A percentile compares a stretch with the other conserved stretches of the same genome.
Evolutionary conservation across 192 early-diverging fungal species (phyloP).

Genomic region (Linderina pennispora): DNA sequence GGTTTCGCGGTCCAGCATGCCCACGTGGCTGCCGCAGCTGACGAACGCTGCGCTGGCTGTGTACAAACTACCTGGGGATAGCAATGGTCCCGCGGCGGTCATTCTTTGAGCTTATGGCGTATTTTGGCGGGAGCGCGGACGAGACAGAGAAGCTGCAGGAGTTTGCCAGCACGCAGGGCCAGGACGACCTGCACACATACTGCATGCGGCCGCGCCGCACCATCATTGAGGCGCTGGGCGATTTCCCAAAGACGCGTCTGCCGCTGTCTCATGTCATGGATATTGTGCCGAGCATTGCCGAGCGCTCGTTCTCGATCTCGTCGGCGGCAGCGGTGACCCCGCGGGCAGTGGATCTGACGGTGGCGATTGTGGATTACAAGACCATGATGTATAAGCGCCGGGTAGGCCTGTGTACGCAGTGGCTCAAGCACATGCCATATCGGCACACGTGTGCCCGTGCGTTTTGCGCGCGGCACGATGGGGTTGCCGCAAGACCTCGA

Average conservation of each 20-base stretch:
- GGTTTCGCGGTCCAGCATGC: conserved; percentile 1
- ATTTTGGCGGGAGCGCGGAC: conserved; percentile 61
- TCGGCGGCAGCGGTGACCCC: conserved; percentile 45
- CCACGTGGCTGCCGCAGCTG: conserved; percentile 2
- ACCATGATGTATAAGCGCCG: conserved; percentile 71
- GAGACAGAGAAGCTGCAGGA: conserved; percentile 81
- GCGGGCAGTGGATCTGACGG: conserved; percentile 60
- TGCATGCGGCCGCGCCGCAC: conserved; percentile 75
- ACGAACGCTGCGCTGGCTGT: conserved; percentile 70
- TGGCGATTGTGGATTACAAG: conserved; percentile 82
- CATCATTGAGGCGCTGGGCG: conserved; percentile 73
- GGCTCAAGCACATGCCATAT: conserved; percentile 45
- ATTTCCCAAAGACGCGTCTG: conserved; percentile 70
- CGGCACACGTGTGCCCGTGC: conserved; percentile 34
- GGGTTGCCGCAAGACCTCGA: conserved; percentile 48
- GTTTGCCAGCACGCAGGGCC: conserved; percentile 67
- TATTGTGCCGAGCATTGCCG: conserved; percentile 71
- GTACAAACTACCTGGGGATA: conserved; percentile 74
- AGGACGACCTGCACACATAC: conserved; percentile 88
- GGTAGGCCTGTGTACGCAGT: conserved; percentile 78
- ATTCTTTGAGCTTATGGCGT: conserved; percentile 83
- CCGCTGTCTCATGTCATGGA: conserved; percentile 81
- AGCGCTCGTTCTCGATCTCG: conserved; percentile 83
- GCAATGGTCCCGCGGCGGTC: conserved; percentile 80
- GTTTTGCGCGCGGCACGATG: conserved; percentile 63